These are phyloP conservation scores for Apiospora saccharicola DNA, from an alignment of 2,329 filamentous ascomycete species.

Conservation along the genomic window DNA sequence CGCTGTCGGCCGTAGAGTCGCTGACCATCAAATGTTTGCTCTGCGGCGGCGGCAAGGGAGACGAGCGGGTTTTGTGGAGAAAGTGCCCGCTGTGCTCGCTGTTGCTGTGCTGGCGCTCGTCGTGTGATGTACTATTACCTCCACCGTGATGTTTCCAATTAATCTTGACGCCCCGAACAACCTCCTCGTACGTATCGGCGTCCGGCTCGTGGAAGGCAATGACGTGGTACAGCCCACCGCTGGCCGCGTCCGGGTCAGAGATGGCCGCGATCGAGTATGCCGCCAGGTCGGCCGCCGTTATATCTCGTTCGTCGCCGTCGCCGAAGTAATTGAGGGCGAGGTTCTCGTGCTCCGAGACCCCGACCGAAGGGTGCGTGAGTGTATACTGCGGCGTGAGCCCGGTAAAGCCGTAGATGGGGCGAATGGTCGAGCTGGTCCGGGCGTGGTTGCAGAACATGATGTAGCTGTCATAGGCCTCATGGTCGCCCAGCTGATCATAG, in stretches of 20 bases:
- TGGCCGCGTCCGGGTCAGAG: slow-evolving; percentile 21
- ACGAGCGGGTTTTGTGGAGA: slow-evolving; percentile 1
- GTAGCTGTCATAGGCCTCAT: slow-evolving; percentile 40
- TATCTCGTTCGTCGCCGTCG: neutral
- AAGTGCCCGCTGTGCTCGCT: neutral
- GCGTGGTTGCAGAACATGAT: slow-evolving; percentile 41
- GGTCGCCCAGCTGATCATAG: slow-evolving; percentile 41
- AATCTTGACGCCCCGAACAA: neutral
- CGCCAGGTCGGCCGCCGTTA: slow-evolving; percentile 26
- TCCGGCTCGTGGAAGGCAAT: slow-evolving; percentile 13
- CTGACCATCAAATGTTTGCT: neutral
- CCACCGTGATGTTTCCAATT: slow-evolving; percentile 4
- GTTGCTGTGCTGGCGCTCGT: neutral
- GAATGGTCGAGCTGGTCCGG: slow-evolving; percentile 35
- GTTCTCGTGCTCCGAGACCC: neutral
- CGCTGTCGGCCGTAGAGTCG: neutral
- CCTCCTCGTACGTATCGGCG: slow-evolving; percentile 1
- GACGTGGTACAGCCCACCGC: slow-evolving; percentile 25
- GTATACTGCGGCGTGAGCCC: slow-evolving; percentile 29
- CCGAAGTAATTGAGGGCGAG: slow-evolving; percentile 8
- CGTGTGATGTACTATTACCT: neutral
- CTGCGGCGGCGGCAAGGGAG: neutral
- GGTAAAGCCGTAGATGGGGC: slow-evolving; percentile 40
- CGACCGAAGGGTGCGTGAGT: neutral
- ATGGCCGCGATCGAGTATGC: slow-evolving; percentile 28